Conservation (phyloP, 306 rosid genomes). For the Lathyrus aphaca region DNA sequence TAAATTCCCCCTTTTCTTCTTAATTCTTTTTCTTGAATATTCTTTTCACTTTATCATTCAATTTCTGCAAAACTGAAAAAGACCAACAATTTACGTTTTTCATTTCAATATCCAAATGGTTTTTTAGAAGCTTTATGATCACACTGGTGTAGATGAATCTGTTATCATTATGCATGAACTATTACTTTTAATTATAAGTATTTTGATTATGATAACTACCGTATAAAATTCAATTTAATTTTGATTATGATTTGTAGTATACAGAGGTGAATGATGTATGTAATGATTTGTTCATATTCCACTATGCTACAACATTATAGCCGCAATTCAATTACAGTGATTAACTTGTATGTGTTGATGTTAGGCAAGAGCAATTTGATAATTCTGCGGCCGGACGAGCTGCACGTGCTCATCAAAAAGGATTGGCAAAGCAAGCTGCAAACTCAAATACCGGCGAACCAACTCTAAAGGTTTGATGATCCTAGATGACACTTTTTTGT, state of each 20-base stretch:
- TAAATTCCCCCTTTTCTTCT: background rate
- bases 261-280: too few relatives aligned
- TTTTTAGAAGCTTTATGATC: background rate
- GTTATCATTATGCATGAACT: too few relatives aligned
- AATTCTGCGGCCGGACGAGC: conserved; percentile 90
- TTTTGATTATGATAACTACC: too few relatives aligned
- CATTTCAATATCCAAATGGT: conserved; percentile 12
- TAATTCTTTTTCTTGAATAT: background rate
- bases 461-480: conserved; percentile 64
- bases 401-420: conserved; percentile 79
- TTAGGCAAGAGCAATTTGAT: conserved; percentile 83
- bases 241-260: too few relatives aligned
- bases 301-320: too few relatives aligned
- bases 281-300: too few relatives aligned
- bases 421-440: conserved; percentile 71
- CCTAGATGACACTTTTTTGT: conserved; percentile 15
- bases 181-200: too few relatives aligned
- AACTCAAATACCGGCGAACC: conserved; percentile 75
- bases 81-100: background rate
- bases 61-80: background rate
- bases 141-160: background rate
- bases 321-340: too few relatives aligned
- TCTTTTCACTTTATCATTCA: background rate
- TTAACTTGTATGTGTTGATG: conserved; percentile 13
- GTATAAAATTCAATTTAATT: background rate